phyloP scores from a whole-genome alignment of 2,329 filamentous ascomycete genomes.

The Colletotrichum karsti region DNA sequence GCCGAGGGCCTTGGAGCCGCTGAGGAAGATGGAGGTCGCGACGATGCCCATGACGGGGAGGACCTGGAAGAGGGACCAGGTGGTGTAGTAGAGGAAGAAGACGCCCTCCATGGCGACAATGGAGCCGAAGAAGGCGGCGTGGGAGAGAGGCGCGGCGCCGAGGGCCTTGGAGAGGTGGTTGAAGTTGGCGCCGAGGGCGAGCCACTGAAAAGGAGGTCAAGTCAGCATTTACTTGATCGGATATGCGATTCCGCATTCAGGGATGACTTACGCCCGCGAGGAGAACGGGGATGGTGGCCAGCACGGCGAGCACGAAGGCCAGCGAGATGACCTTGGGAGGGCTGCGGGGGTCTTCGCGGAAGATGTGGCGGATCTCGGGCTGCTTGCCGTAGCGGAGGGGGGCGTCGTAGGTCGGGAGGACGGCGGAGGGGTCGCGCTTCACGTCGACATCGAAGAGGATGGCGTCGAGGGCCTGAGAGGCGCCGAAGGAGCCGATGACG shows the following conservation, averaged over 20 bases:
- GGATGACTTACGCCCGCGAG: slow-evolving; percentile 69
- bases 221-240: neutral
- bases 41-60: slow-evolving; percentile 78
- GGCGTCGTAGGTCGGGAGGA: slow-evolving; percentile 68
- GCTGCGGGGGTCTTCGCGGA: slow-evolving; percentile 81
- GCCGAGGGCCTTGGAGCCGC: slow-evolving; percentile 87
- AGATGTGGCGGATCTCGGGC: slow-evolving; percentile 89
- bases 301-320: slow-evolving; percentile 77
- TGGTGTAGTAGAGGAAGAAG: slow-evolving; percentile 94
- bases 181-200: slow-evolving; percentile 82
- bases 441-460: slow-evolving; percentile 79
- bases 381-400: slow-evolving; percentile 86
- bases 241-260: neutral
- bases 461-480: slow-evolving; percentile 71
- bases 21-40: slow-evolving; percentile 79
- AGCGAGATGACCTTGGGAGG: slow-evolving; percentile 83
- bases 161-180: slow-evolving; percentile 81
- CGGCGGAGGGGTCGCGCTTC: slow-evolving; percentile 67
- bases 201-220: slow-evolving; percentile 68
- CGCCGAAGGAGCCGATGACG: slow-evolving; percentile 87
- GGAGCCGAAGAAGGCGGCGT: slow-evolving; percentile 86
- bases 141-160: slow-evolving; percentile 78
- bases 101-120: slow-evolving; percentile 88
- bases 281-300: slow-evolving; percentile 78
- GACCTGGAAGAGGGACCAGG: slow-evolving; percentile 91